Conservation (phyloP, 371 early-diverging fungal genomes). For the Actinomortierella wolfii region DNA sequence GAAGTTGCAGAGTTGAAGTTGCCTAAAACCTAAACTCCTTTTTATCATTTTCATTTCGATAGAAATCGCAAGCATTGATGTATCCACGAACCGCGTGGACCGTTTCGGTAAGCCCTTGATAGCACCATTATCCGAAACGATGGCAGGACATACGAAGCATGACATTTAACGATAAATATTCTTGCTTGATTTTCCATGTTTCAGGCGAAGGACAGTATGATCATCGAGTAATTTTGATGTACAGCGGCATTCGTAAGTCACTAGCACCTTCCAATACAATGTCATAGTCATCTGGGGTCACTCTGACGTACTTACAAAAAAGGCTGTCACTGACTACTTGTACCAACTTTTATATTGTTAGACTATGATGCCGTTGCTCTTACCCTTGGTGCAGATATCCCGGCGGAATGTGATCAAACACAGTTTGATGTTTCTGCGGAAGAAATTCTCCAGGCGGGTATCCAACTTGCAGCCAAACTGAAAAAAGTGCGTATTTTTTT, state of each 20-base stretch:
- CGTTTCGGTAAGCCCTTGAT: conserved; percentile 55
- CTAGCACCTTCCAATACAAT: neutral
- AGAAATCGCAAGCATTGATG: conserved; percentile 70
- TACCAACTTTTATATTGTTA: too few species aligned
- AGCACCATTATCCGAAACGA: too few species aligned
- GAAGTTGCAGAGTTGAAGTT: neutral
- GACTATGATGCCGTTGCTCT: conserved; percentile 67
- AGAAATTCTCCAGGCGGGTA: conserved; percentile 47
- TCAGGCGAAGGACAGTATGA: conserved; percentile 56
- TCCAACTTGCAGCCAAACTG: conserved; percentile 48
- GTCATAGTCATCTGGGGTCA: neutral
- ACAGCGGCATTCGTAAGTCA: conserved; percentile 66
- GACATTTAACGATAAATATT: neutral
- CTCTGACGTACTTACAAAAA: too few species aligned
- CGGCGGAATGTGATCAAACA: conserved; percentile 61
- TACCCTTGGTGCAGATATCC: conserved; percentile 49
- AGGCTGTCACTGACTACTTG: too few species aligned
- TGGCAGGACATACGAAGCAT: too few species aligned
- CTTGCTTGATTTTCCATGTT: neutral
- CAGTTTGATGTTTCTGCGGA: conserved; percentile 49
- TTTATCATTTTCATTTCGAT: neutral
- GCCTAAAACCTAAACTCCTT: neutral
- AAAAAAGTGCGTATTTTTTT: conserved; percentile 56
- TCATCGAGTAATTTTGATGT: conserved; percentile 57
- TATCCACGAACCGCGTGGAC: conserved; percentile 60